Evolutionary conservation across 192 early-diverging fungal genomes (phyloP).

Genomic region (Coemansia sp.): DNA sequence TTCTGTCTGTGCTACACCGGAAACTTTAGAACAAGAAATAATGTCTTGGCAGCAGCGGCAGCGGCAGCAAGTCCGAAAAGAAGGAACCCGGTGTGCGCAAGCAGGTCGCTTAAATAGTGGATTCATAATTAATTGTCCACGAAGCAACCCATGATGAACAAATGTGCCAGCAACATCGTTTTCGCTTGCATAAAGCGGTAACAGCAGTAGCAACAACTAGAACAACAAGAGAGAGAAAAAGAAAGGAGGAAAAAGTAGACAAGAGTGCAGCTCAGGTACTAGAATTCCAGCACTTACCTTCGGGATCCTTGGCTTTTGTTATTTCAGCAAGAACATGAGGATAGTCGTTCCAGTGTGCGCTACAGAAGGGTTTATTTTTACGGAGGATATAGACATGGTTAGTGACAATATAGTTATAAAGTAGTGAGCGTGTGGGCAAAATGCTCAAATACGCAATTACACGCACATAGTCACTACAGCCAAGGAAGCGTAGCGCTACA

Average conservation of each 20-base stretch:
- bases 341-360: constrained; percentile 63
- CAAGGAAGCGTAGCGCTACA: background rate
- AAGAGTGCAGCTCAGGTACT: background rate
- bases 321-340: constrained; percentile 68
- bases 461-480: background rate
- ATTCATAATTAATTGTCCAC: background rate
- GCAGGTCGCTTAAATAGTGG: background rate
- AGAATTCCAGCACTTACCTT: constrained; percentile 21
- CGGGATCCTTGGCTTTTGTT: constrained; percentile 57
- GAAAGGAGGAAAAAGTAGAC: background rate
- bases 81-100: background rate
- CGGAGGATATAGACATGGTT: background rate
- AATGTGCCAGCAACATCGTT: background rate
- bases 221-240: background rate
- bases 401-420: background rate
- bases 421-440: background rate
- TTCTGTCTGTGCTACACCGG: background rate
- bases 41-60: background rate
- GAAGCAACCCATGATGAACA: background rate
- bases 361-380: constrained; percentile 12
- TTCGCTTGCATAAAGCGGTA: background rate
- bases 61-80: background rate
- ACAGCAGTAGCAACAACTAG: background rate
- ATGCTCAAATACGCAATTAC: background rate
- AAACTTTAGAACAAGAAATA: background rate